Evolutionary conservation across 352 stramenopile species (phyloP), one percentile per base, ranked within the genome.

Genomic region (Phytophthora sansomeana): DNA sequence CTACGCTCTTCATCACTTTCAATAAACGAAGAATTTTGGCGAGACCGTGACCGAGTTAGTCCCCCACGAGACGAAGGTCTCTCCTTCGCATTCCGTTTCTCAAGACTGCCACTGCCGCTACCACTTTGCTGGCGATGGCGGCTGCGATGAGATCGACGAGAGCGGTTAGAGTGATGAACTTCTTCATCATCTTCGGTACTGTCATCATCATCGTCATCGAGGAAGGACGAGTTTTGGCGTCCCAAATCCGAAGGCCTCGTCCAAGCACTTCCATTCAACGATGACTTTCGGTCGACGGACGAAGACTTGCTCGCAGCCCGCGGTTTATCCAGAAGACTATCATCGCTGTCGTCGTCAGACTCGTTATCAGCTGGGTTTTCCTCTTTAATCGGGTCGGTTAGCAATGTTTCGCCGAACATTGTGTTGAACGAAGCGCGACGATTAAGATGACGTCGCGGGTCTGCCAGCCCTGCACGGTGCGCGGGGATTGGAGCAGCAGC

Each of bases 391-490:
- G 77, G 72, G 14, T 82, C 68, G 0, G 68, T 71, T 38, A 67
- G 70, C 49, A 90, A 67, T 0, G 73, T 65, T 29, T 91, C 85
- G 8, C 75, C 75, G 38, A 89, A 88, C 51, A 90, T 69, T 17
- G 54, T 71, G 21, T 77, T 90, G 39, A 93, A 81, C 1, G 83
- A 93, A 42, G 74, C 63, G 30, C 83, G 71, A 16, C 82, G 77
- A n/a, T 90, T 81, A 30, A 93, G 63, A 52, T 93, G 89, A 11
- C 85, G 78, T 48, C 85, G 67, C 24, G 81, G 78, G 11, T 93
- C 82, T 36, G 81, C 67, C 26, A 85, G 17, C 16, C 57, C 54
- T 51, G 71, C 67, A 36, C 74, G 75, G 41, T 68, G 69, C 8
- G 54, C 59, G 42, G 75, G 55, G 13, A 64, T 49, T 13, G 67